Evolutionary conservation across 1,284 basidiomycete species (phyloP).

Genomic region (Heterobasidion irregulare): DNA sequence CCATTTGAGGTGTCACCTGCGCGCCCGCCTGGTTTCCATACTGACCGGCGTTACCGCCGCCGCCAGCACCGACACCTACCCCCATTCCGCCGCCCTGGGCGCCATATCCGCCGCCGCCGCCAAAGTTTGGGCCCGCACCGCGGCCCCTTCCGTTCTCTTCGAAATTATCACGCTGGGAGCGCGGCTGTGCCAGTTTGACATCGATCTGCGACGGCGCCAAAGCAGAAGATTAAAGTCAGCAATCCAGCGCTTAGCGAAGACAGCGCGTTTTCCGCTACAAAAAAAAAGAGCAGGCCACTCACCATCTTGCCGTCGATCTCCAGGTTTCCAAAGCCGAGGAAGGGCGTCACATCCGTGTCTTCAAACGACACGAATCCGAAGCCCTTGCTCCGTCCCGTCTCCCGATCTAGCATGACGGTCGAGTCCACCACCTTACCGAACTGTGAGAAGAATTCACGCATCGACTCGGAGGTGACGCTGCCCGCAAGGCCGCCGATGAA

Average conservation of each 20-base stretch:
- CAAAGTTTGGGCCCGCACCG: conserved; percentile 20
- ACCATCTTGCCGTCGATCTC: conserved; percentile 92
- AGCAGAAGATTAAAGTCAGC: background rate
- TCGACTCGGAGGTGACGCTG: conserved; percentile 87
- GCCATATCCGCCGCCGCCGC: conserved; percentile 19
- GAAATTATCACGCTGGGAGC: conserved; percentile 64
- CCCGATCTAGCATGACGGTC: conserved; percentile 97
- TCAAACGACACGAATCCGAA: conserved; percentile 98
- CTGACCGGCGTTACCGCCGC: conserved; percentile 8
- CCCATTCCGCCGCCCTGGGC: background rate
- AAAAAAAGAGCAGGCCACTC: conserved; percentile 18
- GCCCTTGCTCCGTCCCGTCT: conserved; percentile 92
- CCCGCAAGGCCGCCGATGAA: conserved; percentile 95
- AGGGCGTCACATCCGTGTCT: conserved; percentile 78
- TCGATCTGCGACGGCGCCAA: conserved; percentile 62
- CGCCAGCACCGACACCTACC: background rate
- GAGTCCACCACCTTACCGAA: conserved; percentile 93
- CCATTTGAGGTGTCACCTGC: conserved; percentile 12
- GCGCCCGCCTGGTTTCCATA: conserved; percentile 14
- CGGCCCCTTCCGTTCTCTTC: conserved; percentile 13
- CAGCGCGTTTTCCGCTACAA: background rate
- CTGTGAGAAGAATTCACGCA: conserved; percentile 88
- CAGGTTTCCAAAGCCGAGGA: conserved; percentile 79
- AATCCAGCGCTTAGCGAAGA: background rate
- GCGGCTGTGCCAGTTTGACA: conserved; percentile 88